Base-by-base conservation (phyloP, 345 rosid species). In the Dimocarpus longan region DNA sequence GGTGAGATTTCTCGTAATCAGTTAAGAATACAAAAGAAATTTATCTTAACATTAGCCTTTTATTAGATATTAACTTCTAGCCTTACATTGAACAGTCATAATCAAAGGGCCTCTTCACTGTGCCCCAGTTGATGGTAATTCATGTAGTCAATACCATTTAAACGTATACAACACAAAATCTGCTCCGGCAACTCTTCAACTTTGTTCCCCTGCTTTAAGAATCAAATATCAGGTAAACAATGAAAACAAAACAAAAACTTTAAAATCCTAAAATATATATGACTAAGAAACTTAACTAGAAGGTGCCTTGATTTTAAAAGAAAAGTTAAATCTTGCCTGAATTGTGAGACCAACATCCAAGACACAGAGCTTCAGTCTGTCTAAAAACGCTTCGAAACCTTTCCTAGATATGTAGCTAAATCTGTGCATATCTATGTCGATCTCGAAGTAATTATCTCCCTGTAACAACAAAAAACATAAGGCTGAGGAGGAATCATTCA, bases 381-480 rank as follows among this genome's bases (percentile, higher is more conserved):
- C 90, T 69, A 92, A 88, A 82, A 95, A 91, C 75, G 93, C 82
- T 88, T 90, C 98, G 75, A 95, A 89, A 40, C 99, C 99, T 87
- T 92, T 95, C 81, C 98, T 84, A 50, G 99, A 90, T 60, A 96
- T 90, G 84, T 90, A 96, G 87, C 97, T 85, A 81, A 94, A 96
- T 85, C 98, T 91, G 79, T 96, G 99, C 94, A 96, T 93, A 86
- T 96, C 99, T 42, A 96, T 85, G 84, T 96, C 98, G 1, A 96
- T 89, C 89, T 94, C 98, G 0, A 96, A 85, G 90, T 92, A 93
- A 77, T 93, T 90, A 59, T 89, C 98, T 42, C 97, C 99, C 99
- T 96, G 88, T 75, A 60, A 78, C 80, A 76, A 46, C 54, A 19
- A 18, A 46, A 5, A 68, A 8, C 10, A 32, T 40, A 50, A 76